Conservation (phyloP, 345 rosid species). For the Balakata baccata region DNA sequence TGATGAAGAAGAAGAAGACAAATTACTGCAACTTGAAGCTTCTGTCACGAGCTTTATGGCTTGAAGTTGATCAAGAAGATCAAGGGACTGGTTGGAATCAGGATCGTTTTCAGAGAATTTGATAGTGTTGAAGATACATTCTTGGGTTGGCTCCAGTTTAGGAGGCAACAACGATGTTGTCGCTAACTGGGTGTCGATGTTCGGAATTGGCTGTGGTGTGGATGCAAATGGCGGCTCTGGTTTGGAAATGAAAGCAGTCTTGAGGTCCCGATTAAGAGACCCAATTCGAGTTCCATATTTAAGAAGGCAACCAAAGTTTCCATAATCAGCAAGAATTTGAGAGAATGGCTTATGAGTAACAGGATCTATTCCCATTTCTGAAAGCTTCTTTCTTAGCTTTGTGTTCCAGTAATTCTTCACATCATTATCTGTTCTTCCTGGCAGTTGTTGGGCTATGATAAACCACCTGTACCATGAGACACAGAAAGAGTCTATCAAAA, state of each 20-base stretch:
- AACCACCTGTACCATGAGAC: conserved; percentile 58
- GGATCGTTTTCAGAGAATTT: background rate
- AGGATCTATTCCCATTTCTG: conserved; percentile 94
- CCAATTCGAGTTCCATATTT: conserved; percentile 43
- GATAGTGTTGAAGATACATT: conserved; percentile 8
- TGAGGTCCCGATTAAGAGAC: conserved; percentile 46
- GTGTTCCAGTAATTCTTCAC: conserved; percentile 95
- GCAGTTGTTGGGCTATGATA: conserved; percentile 84
- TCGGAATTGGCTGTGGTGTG: no score
- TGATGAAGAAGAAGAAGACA: conserved; percentile 33
- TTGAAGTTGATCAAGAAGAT: conserved; percentile 73
- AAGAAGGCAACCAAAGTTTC: conserved; percentile 60
- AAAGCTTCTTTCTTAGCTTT: conserved; percentile 76
- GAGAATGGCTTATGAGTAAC: conserved; percentile 91
- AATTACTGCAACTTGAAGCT: conserved; percentile 34
- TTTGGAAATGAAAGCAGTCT: conserved; percentile 24
- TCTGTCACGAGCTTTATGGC: conserved; percentile 66
- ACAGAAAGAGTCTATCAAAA: background rate
- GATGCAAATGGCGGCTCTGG: background rate
- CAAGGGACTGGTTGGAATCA: conserved; percentile 28
- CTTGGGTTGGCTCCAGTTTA: conserved; percentile 28
- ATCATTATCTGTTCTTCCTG: conserved; percentile 91
- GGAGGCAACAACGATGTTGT: conserved; percentile 3
- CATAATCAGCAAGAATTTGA: conserved; percentile 81
- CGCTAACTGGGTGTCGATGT: no score